phyloP scores from a whole-genome alignment of 164 flowering plant genomes.

The Vitis rupestris region DNA sequence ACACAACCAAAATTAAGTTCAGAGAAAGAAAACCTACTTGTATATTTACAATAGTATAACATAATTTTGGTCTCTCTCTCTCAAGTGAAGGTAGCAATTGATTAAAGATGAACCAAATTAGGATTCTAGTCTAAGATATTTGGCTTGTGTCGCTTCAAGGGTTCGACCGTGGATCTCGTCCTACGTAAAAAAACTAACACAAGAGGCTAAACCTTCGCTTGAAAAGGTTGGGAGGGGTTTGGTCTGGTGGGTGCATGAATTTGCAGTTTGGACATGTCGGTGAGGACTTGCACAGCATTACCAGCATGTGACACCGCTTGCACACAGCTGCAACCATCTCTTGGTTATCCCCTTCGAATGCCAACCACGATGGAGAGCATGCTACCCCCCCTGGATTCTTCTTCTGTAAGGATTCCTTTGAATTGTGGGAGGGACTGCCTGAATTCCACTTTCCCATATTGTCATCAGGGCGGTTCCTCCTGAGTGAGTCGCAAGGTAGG shows the following conservation, averaged over 20 bases:
- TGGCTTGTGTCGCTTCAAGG: no score
- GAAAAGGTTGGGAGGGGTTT: constrained; percentile 31
- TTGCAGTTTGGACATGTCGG: constrained; percentile 94
- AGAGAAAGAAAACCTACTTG: no score
- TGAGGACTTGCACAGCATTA: constrained; percentile 78
- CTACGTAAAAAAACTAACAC: constrained; percentile 26
- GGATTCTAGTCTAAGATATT: no score
- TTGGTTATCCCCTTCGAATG: constrained; percentile 38
- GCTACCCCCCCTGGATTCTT: constrained; percentile 1
- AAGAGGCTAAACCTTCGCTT: constrained; percentile 42
- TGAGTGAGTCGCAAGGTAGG: constrained; percentile 39
- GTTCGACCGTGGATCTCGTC: no score
- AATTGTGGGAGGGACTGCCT: neutral
- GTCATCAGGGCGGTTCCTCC: constrained; percentile 7
- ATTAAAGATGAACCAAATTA: no score
- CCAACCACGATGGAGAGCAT: constrained; percentile 42
- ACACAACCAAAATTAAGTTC: no score
- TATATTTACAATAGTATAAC: no score
- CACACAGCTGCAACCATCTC: constrained; percentile 90
- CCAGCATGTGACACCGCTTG: constrained; percentile 82
- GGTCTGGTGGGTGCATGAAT: constrained; percentile 64
- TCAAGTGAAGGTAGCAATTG: no score
- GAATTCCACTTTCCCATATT: constrained; percentile 2
- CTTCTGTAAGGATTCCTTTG: neutral
- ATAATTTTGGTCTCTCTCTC: no score